phyloP scores from a whole-genome alignment of 441 rosid genomes.

The Populus hybrid region DNA sequence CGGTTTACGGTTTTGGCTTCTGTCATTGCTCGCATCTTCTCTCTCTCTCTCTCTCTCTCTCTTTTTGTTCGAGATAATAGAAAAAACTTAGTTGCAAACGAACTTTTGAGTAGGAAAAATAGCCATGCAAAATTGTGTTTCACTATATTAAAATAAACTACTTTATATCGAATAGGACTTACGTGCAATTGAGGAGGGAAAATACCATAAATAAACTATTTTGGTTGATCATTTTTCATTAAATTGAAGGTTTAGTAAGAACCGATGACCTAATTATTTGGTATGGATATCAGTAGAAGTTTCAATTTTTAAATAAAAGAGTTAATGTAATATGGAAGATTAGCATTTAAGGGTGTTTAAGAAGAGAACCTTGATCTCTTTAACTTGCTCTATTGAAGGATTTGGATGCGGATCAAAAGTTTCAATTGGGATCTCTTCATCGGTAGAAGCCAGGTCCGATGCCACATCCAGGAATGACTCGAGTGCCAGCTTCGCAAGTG shows the following conservation, averaged over 20 bases:
- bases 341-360: not conserved
- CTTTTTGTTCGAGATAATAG: no score
- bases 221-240: not conserved
- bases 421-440: slow-evolving; percentile 10
- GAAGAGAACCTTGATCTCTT: slow-evolving; percentile 37
- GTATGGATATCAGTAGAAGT: not conserved
- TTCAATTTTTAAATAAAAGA: not conserved
- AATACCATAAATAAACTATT: not conserved
- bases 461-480: slow-evolving; percentile 51
- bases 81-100: no score
- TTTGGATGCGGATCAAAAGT: slow-evolving; percentile 29
- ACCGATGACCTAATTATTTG: not conserved
- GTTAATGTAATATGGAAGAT: not conserved
- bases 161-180: not conserved
- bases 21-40: not conserved
- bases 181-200: not conserved
- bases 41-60: no score
- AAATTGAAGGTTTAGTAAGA: not conserved
- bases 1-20: not conserved
- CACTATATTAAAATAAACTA: not conserved
- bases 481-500: slow-evolving; percentile 43
- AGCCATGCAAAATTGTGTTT: no score
- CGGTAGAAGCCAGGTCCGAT: slow-evolving; percentile 35
- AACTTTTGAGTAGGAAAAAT: no score
- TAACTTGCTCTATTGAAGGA: slow-evolving; percentile 42